Percentiles rank a stretch among this genome's conserved stretches.
These are phyloP conservation scores for Penicillium griseofulvum DNA, from an alignment of 2,329 filamentous ascomycete genomes.

Conservation along the genomic window DNA sequence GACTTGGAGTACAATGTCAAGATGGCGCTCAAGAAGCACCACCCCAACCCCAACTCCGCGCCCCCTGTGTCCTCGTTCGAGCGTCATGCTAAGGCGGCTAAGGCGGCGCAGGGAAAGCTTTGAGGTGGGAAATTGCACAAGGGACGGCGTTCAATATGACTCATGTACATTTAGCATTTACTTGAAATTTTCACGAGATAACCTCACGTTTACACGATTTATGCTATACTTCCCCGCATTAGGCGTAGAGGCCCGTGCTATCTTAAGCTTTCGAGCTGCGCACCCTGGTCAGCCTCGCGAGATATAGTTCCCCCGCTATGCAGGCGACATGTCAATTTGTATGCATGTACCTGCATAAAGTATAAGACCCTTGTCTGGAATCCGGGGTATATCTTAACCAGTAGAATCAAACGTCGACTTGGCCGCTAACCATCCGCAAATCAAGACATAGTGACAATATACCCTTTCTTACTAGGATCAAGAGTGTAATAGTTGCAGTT, in stretches of 20 bases:
- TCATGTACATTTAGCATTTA: slow-evolving; percentile 13
- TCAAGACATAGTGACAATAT: not conserved
- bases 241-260: not conserved
- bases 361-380: not conserved
- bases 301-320: not conserved
- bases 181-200: slow-evolving; percentile 3
- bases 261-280: not conserved
- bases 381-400: not conserved
- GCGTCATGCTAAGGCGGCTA: slow-evolving; percentile 30
- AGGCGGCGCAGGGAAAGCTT: slow-evolving; percentile 20
- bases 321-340: not conserved
- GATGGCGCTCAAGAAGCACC: slow-evolving; percentile 49
- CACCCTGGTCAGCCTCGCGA: not conserved
- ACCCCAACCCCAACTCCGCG: slow-evolving; percentile 40
- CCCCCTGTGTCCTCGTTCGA: slow-evolving; percentile 40
- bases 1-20: slow-evolving; percentile 63
- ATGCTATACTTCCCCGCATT: not conserved
- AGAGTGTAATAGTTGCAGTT: not conserved
- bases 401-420: not conserved
- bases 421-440: not conserved
- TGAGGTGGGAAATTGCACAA: slow-evolving; percentile 2
- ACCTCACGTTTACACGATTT: not conserved
- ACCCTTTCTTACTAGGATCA: not conserved
- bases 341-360: not conserved
- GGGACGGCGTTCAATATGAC: slow-evolving; percentile 5